Base-by-base conservation (phyloP, 345 rosid genomes). In the Iberis pinnata region DNA sequence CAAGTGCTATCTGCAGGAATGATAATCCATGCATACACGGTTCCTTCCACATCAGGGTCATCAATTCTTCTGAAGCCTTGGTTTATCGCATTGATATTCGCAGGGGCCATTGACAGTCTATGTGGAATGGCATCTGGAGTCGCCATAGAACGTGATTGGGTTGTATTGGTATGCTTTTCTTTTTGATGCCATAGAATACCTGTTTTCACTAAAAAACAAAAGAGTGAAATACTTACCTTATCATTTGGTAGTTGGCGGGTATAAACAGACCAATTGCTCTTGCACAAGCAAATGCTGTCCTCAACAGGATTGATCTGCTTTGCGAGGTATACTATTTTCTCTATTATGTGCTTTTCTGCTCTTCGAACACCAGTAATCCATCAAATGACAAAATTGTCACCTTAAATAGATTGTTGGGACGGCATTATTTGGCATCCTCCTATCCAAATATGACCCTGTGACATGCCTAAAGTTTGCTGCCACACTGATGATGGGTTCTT, bases 101-200 rank as follows among this genome's bases (percentile, higher is more conserved):
- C 86, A 2, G 96, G 93, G 41, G 86, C 96, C 43, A 25, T 90
- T 48, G 98, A 90, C 68, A 78, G 86, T 59, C 71, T 90, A 42
- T 78, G 86, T 43, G 98, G 96, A 29, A 73, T 87, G 43, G 95
- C 96, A 27, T 61, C 81, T 15, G 98, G 96, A 19, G 95, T 90
- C 39, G 86, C 95, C 47, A 71, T 80, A 74, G 98, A 90, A 63
- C 86, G 96, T 47, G 96, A 90, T 50, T 90, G 98, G 98, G 83
- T 87, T 61, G 96, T 92, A 46, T 80, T 82, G 95, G 98, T 90
- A 79, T 42, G 56, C 18, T 70, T 29, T 50, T 29, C n/a, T n/a
- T 43, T 25, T 27, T 59, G 40, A 16, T 49, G 43, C 27, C 64
- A 12, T 24, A 17, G 31, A 41, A 32, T 60, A 65, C 48, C 37